Evolutionary conservation across 768 basidiomycete genomes (phyloP).

Genomic region (Leccinum ochraceum): DNA sequence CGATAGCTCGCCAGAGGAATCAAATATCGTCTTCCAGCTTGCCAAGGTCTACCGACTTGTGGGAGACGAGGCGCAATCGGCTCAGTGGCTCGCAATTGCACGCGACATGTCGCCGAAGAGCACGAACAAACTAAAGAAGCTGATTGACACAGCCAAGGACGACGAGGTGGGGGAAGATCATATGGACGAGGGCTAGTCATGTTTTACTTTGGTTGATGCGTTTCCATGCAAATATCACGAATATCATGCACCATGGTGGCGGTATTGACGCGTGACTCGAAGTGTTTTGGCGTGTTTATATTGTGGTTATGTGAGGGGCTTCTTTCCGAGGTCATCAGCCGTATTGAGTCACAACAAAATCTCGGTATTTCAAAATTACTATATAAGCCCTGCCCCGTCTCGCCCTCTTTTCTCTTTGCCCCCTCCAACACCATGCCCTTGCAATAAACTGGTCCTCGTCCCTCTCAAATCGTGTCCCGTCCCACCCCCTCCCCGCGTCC

Average conservation of each 20-base stretch:
- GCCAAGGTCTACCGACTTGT: slow-evolving; percentile 87
- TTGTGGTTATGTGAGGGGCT: slow-evolving; percentile 32
- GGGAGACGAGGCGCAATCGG: slow-evolving; percentile 77
- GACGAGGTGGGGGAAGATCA: slow-evolving; percentile 54
- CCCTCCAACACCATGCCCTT: slow-evolving; percentile 42
- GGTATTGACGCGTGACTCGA: slow-evolving; percentile 27
- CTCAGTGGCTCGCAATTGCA: slow-evolving; percentile 84
- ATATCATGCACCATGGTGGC: slow-evolving; percentile 12
- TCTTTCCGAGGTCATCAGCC: slow-evolving; percentile 30
- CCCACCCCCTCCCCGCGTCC: slow-evolving; percentile 24
- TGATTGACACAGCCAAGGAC: slow-evolving; percentile 70
- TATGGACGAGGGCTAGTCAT: slow-evolving; percentile 66
- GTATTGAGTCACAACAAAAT: slow-evolving; percentile 36
- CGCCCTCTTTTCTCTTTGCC: slow-evolving; percentile 18
- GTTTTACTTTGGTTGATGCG: slow-evolving; percentile 6
- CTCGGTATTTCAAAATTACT: slow-evolving; percentile 34
- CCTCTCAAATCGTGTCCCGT: slow-evolving; percentile 1
- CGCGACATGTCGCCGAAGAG: slow-evolving; percentile 95
- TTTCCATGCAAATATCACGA: slow-evolving; percentile 1
- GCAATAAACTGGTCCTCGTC: slow-evolving; percentile 24
- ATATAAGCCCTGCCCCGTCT: slow-evolving; percentile 44
- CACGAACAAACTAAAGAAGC: slow-evolving; percentile 76
- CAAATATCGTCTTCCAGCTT: slow-evolving; percentile 95
- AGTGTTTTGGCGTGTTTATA: slow-evolving; percentile 25
- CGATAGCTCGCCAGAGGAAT: slow-evolving; percentile 88